phyloP scores from a whole-genome alignment of 768 basidiomycete species.

The Coprinopsis marcescibilis region DNA sequence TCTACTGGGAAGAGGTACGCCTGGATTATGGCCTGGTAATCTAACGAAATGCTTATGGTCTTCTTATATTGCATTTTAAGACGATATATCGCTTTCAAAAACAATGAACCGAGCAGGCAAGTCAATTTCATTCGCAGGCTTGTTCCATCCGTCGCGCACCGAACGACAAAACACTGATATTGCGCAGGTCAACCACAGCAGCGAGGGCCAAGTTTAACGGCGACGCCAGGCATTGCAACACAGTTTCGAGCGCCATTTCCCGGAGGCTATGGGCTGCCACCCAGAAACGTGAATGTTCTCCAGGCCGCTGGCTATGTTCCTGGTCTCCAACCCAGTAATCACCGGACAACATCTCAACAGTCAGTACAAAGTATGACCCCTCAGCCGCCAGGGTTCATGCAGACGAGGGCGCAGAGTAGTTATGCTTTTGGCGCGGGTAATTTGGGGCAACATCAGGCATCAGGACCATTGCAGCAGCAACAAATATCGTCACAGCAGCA shows the following conservation, averaged over 20 bases:
- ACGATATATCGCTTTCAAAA: slow-evolving; percentile 26
- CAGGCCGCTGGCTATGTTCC: slow-evolving; percentile 48
- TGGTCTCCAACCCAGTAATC: slow-evolving; percentile 52
- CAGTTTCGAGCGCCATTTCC: slow-evolving; percentile 60
- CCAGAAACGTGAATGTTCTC: slow-evolving; percentile 48
- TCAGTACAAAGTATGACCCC: slow-evolving; percentile 50
- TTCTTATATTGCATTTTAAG: slow-evolving; percentile 21
- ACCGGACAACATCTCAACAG: slow-evolving; percentile 52
- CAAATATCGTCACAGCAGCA: slow-evolving; percentile 37
- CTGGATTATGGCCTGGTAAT: slow-evolving; percentile 1
- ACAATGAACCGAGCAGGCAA: slow-evolving; percentile 61
- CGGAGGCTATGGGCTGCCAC: slow-evolving; percentile 54
- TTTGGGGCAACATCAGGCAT: slow-evolving; percentile 45
- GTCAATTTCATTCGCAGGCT: slow-evolving; percentile 15
- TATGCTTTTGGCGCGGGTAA: slow-evolving; percentile 58
- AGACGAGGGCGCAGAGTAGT: slow-evolving; percentile 53
- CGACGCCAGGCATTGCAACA: slow-evolving; percentile 54
- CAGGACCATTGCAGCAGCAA: slow-evolving; percentile 36
- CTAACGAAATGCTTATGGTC: slow-evolving; percentile 10
- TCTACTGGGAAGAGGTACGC: slow-evolving; percentile 19
- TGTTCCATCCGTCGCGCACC: slow-evolving; percentile 17
- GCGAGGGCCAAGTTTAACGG: slow-evolving; percentile 68
- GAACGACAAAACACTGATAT: slow-evolving; percentile 20
- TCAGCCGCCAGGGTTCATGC: slow-evolving; percentile 59
- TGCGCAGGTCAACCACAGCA: slow-evolving; percentile 72